phyloP scores from a whole-genome alignment of 495 filamentous ascomycete species.

The Penicillium herquei region DNA sequence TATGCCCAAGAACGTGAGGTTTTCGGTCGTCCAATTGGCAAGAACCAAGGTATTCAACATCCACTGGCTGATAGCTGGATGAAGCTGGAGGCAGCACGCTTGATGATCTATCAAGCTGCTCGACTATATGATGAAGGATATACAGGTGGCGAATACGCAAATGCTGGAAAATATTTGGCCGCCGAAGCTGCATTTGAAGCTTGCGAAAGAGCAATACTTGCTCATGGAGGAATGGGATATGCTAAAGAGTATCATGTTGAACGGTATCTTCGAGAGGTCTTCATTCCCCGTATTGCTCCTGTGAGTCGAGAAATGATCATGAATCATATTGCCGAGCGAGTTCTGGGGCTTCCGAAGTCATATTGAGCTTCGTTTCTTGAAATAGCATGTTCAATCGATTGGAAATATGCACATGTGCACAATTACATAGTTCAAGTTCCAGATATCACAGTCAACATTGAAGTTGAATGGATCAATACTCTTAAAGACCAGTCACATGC shows the following conservation, averaged over 20 bases:
- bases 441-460: too few relatives aligned
- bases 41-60: constrained; percentile 73
- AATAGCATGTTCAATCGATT: too few relatives aligned
- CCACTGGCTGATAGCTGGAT: constrained; percentile 72
- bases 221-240: constrained; percentile 76
- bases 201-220: constrained; percentile 67
- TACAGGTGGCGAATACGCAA: constrained; percentile 16
- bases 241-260: constrained; percentile 79
- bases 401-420: too few relatives aligned
- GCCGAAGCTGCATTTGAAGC: constrained; percentile 75
- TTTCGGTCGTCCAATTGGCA: constrained; percentile 67
- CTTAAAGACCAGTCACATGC: too few relatives aligned
- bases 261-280: constrained; percentile 69
- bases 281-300: constrained; percentile 73
- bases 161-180: constrained; percentile 63
- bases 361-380: constrained; percentile 30
- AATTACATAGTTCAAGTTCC: too few relatives aligned
- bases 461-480: too few relatives aligned
- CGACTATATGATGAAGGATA: constrained; percentile 59
- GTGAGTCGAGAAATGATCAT: constrained; percentile 79
- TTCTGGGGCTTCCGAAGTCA: constrained; percentile 49
- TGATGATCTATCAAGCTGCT: constrained; percentile 74
- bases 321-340: constrained; percentile 68
- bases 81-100: constrained; percentile 73
- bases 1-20: constrained; percentile 67